These are phyloP conservation scores for Posidonia australis DNA, from an alignment of 106 monocot genomes.

Conservation along the genomic window DNA sequence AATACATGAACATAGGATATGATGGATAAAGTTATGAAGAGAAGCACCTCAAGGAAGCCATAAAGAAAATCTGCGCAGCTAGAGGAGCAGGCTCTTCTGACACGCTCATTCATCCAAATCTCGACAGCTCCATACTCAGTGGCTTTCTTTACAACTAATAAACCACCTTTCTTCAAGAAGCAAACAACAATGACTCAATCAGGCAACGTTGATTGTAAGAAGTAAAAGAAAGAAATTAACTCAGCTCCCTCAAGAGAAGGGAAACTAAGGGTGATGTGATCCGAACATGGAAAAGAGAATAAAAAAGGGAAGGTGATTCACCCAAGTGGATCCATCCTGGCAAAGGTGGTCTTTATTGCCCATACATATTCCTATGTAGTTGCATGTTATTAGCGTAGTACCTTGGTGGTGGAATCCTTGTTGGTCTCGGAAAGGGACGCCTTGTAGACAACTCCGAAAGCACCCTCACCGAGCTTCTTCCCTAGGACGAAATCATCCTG, in stretches of 20 bases:
- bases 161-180: constrained; percentile 44
- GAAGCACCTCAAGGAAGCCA: constrained; percentile 80
- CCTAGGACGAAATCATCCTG: constrained; percentile 73
- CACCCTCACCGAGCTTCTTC: constrained; percentile 87
- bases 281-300: no score
- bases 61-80: constrained; percentile 96
- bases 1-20: background rate
- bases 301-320: no score
- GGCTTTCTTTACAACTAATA: constrained; percentile 88
- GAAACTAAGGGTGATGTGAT: no score
- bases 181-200: background rate
- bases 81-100: constrained; percentile 59
- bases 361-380: no score
- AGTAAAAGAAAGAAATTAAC: no score
- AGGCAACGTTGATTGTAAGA: no score
- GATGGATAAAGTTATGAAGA: background rate
- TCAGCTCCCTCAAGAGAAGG: no score
- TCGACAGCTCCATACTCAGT: constrained; percentile 96
- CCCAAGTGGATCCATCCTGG: no score
- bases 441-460: constrained; percentile 83
- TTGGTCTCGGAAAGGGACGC: constrained; percentile 36
- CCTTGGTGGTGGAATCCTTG: constrained; percentile 18
- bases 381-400: no score
- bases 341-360: no score
- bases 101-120: constrained; percentile 99